phyloP scores from a whole-genome alignment of 2,329 filamentous ascomycete species.

The Claviceps sp. region DNA sequence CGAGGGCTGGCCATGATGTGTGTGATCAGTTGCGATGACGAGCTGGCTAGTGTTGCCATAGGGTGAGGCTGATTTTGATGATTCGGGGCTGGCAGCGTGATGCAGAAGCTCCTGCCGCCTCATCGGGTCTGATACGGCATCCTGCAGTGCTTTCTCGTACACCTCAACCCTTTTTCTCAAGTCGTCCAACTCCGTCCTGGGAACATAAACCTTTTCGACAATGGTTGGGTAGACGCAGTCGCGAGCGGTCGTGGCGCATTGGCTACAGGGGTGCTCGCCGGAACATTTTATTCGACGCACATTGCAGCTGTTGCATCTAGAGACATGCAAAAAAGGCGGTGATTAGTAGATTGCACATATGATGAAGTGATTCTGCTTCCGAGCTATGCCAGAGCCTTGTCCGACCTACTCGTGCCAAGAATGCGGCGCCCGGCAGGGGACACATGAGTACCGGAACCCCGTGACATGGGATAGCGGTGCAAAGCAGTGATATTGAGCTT shows the following conservation, averaged over 20 bases:
- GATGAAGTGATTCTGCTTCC: no score
- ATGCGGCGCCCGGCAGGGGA: no score
- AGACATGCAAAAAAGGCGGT: no score
- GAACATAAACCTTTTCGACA: conserved; percentile 30
- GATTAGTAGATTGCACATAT: no score
- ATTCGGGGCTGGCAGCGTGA: conserved; percentile 12
- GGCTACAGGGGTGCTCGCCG: conserved; percentile 32
- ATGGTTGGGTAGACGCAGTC: conserved; percentile 34
- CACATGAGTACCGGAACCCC: no score
- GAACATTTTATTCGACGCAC: conserved; percentile 39
- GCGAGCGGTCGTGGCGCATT: conserved; percentile 29
- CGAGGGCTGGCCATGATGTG: conserved; percentile 1
- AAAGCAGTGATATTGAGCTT: no score
- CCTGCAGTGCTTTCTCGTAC: conserved; percentile 27
- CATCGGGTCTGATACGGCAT: conserved; percentile 22
- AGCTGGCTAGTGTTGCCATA: conserved; percentile 3
- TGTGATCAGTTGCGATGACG: not conserved
- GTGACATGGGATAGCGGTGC: no score
- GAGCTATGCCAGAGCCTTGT: no score
- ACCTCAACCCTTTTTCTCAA: conserved; percentile 24
- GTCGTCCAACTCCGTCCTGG: conserved; percentile 27
- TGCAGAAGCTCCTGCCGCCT: conserved; percentile 21
- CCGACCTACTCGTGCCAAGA: no score
- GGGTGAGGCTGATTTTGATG: conserved; percentile 11
- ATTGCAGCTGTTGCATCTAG: conserved; percentile 40